Conservation (phyloP, 768 basidiomycete genomes). For the Tremella yokohamensis region DNA sequence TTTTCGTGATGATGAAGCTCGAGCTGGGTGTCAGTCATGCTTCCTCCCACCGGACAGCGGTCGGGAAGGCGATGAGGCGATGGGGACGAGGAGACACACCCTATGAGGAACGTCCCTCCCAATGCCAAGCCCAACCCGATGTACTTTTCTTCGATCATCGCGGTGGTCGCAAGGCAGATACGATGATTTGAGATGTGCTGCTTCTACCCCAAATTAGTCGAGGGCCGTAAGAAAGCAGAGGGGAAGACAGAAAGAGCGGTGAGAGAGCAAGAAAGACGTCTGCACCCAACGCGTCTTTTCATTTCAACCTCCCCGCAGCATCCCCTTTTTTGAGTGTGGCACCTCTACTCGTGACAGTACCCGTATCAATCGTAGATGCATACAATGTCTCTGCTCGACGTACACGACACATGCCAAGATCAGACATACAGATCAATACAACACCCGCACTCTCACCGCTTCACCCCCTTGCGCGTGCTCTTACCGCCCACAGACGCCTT, state of each 20-base stretch:
- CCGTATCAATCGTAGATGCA: no score
- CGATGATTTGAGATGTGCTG: not conserved
- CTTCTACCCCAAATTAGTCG: no score
- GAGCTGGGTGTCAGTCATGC: conserved; percentile 55
- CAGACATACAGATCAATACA: no score
- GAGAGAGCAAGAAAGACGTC: not conserved
- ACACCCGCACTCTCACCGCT: not conserved
- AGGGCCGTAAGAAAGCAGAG: not conserved
- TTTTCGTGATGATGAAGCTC: conserved; percentile 98
- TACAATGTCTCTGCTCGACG: no score
- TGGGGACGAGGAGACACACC: conserved; percentile 32
- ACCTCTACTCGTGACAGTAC: not conserved
- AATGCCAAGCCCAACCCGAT: conserved; percentile 88
- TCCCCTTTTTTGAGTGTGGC: not conserved
- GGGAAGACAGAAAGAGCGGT: not conserved
- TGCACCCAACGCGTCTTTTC: not conserved
- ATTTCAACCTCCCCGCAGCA: no score
- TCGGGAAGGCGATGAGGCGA: not conserved
- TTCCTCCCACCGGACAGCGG: not conserved
- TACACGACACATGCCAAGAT: no score
- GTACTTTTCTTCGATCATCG: conserved; percentile 79
- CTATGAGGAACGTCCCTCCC: conserved; percentile 78
- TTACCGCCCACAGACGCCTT: conserved; percentile 11
- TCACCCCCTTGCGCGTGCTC: conserved; percentile 1
- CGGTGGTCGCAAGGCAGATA: not conserved